phyloP scores from a whole-genome alignment of 768 basidiomycete genomes.

The Pisolithus marmoratus region DNA sequence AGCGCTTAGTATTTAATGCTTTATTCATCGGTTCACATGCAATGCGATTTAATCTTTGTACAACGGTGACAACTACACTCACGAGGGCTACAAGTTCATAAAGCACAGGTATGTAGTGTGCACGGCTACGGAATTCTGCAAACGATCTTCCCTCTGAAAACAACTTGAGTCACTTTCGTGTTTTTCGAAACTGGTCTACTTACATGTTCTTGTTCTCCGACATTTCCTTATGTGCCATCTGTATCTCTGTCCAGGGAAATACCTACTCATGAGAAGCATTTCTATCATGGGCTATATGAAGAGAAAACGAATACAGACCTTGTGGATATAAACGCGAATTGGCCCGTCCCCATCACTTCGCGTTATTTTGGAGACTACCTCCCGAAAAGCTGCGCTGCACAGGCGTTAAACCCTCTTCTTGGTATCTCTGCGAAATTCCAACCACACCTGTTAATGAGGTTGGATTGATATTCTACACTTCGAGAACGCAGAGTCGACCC shows the following conservation, averaged over 20 bases:
- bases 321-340: conserved; percentile 73
- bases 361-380: conserved; percentile 55
- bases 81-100: no score
- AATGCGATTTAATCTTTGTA: no score
- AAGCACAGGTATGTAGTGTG: no score
- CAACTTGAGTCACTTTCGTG: not conserved
- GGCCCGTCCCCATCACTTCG: conserved; percentile 50
- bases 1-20: not conserved
- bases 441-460: conserved; percentile 54
- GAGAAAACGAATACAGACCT: conserved; percentile 38
- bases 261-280: conserved; percentile 39
- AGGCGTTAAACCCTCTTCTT: not conserved
- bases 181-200: conserved; percentile 12
- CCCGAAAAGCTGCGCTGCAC: conserved; percentile 42
- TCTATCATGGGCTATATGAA: conserved; percentile 10
- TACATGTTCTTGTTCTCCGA: conserved; percentile 59
- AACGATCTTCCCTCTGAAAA: conserved; percentile 29
- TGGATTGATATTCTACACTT: conserved; percentile 67
- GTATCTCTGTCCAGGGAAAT: conserved; percentile 75
- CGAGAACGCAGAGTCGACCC: conserved; percentile 84
- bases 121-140: conserved; percentile 17
- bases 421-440: not conserved
- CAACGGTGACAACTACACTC: no score
- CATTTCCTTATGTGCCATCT: conserved; percentile 81
- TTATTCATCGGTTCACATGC: no score